Conservation (phyloP, 1,284 basidiomycete genomes). For the Austroboletus novae-zelandiae region DNA sequence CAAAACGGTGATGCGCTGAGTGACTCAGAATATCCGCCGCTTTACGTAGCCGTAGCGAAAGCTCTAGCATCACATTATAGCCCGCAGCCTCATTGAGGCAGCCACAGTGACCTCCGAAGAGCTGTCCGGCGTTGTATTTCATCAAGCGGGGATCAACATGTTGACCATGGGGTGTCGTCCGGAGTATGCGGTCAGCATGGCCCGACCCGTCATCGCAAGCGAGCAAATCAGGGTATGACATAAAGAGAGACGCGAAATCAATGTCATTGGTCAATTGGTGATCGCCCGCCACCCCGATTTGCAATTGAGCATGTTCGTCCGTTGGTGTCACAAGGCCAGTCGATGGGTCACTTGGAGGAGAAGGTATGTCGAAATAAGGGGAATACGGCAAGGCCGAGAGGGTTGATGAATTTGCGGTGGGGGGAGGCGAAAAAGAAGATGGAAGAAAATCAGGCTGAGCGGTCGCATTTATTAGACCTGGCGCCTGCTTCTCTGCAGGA, state of each 20-base stretch:
- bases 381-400: slow-evolving; percentile 17
- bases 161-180: background rate
- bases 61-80: slow-evolving; percentile 57
- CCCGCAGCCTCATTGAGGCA: slow-evolving; percentile 52
- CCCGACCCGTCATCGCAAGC: slow-evolving; percentile 14
- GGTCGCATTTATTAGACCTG: slow-evolving; percentile 6
- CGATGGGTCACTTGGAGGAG: slow-evolving; percentile 41
- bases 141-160: slow-evolving; percentile 8
- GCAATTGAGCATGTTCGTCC: slow-evolving; percentile 35
- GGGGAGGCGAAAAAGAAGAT: slow-evolving; percentile 12
- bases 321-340: slow-evolving; percentile 42
- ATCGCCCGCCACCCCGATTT: slow-evolving; percentile 32
- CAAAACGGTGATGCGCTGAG: slow-evolving; percentile 46
- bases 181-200: slow-evolving; percentile 10
- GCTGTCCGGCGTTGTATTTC: slow-evolving; percentile 15
- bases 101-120: slow-evolving; percentile 46
- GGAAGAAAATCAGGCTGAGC: slow-evolving; percentile 5
- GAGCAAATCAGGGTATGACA: slow-evolving; percentile 36
- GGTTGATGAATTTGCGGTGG: slow-evolving; percentile 6
- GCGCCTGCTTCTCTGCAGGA: background rate
- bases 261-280: slow-evolving; percentile 25
- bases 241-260: slow-evolving; percentile 42
- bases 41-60: slow-evolving; percentile 58
- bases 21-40: slow-evolving; percentile 54
- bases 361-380: slow-evolving; percentile 31